These are phyloP conservation scores for Saitozyma podzolica DNA, from an alignment of 768 basidiomycete species.

Conservation along the genomic window DNA sequence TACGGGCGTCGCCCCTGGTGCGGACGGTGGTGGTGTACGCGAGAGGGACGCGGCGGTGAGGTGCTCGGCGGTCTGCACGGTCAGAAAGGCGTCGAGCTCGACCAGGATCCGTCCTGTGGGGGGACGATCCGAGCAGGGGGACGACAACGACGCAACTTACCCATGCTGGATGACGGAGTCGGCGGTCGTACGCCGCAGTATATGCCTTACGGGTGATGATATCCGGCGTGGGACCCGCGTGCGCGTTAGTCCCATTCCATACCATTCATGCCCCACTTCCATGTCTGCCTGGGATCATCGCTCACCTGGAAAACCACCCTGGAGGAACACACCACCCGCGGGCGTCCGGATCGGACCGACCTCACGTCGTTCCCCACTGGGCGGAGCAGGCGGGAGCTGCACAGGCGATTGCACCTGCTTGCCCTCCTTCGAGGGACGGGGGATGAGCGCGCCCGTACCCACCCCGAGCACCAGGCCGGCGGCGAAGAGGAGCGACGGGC, in stretches of 20 bases:
- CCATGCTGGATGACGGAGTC: constrained; percentile 90
- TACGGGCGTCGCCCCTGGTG: constrained; percentile 48
- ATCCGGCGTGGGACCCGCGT: constrained; percentile 77
- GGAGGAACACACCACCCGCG: constrained; percentile 23
- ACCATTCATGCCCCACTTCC: too few relatives aligned
- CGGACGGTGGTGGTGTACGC: constrained; percentile 53
- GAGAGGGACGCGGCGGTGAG: constrained; percentile 75
- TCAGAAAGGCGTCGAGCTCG: not conserved
- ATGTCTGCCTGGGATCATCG: too few relatives aligned
- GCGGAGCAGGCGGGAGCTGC: constrained; percentile 55
- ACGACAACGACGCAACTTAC: constrained; percentile 56
- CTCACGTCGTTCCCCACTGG: constrained; percentile 56
- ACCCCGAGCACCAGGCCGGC: constrained; percentile 80
- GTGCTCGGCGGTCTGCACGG: constrained; percentile 89
- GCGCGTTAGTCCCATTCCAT: constrained; percentile 22
- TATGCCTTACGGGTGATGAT: constrained; percentile 77
- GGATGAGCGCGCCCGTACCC: constrained; percentile 56
- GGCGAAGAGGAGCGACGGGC: constrained; percentile 63
- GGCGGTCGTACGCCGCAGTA: constrained; percentile 84
- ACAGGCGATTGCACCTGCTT: constrained; percentile 21
- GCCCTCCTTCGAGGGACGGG: constrained; percentile 25
- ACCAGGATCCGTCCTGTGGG: too few relatives aligned
- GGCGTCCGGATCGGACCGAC: constrained; percentile 53
- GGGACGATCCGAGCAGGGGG: too few relatives aligned
- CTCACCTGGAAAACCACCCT: constrained; percentile 74